Evolutionary conservation across 768 basidiomycete species (phyloP).

Genomic region (Psilocybe subaeruginosa): DNA sequence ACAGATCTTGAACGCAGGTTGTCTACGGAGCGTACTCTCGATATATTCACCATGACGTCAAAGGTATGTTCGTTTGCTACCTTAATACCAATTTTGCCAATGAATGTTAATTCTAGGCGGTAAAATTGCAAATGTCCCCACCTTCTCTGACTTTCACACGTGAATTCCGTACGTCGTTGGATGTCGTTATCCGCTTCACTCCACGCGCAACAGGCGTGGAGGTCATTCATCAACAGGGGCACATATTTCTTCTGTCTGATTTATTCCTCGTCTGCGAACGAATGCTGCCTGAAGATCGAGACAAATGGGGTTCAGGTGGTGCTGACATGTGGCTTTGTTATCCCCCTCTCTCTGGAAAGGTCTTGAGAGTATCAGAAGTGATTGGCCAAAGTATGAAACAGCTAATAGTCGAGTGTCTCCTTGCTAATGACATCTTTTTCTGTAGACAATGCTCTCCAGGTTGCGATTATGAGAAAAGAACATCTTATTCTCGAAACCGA

Average conservation of each 20-base stretch:
- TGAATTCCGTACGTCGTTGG: conserved; percentile 70
- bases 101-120: conserved; percentile 52
- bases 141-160: conserved; percentile 79
- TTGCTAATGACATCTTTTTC: conserved; percentile 4
- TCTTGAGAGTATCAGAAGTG: conserved; percentile 71
- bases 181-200: conserved; percentile 76
- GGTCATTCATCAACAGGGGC: conserved; percentile 75
- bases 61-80: conserved; percentile 58
- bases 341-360: conserved; percentile 94
- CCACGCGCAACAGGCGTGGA: conserved; percentile 76
- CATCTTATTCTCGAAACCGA: conserved; percentile 67
- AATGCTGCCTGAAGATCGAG: conserved; percentile 69
- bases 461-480: conserved; percentile 90
- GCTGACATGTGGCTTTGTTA: conserved; percentile 93
- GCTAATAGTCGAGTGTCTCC: neutral
- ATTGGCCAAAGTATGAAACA: conserved; percentile 57
- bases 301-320: conserved; percentile 50
- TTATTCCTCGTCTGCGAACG: conserved; percentile 89
- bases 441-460: conserved; percentile 70
- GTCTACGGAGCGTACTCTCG: conserved; percentile 76
- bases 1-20: conserved; percentile 82
- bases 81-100: neutral
- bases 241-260: conserved; percentile 90
- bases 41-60: conserved; percentile 94
- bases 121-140: conserved; percentile 88